Evolutionary conservation across 140 eudicot species (phyloP).

Genomic region (Senecio squalidus): DNA sequence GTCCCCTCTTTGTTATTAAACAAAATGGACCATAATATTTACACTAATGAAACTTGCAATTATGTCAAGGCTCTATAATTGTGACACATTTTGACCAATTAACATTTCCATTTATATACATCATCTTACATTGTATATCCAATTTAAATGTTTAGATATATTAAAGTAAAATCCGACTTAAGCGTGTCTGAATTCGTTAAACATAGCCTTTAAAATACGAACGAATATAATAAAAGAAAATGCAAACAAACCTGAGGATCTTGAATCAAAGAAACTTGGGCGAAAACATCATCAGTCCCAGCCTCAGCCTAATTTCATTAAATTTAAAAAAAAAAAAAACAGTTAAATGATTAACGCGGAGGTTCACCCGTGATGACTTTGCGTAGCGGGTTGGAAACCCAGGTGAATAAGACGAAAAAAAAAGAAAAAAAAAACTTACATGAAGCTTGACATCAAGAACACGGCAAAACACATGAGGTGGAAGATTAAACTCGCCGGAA

Average conservation of each 20-base stretch:
- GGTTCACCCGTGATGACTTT: too few relatives aligned
- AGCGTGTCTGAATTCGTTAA: too few relatives aligned
- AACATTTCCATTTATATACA: not conserved
- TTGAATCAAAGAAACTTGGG: conserved; percentile 73
- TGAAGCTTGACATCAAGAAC: conserved; percentile 89
- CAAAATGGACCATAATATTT: too few relatives aligned
- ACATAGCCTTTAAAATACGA: too few relatives aligned
- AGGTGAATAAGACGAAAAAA: too few relatives aligned
- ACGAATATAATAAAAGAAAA: not conserved
- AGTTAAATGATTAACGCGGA: not conserved
- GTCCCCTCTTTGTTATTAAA: not conserved
- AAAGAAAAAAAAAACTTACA: conserved; percentile 36
- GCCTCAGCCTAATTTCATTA: conserved; percentile 58
- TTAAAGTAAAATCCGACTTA: too few relatives aligned
- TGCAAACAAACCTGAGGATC: conserved; percentile 57
- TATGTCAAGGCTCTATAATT: not conserved
- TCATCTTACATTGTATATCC: too few relatives aligned
- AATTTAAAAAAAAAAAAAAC: not conserved
- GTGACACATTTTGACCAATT: not conserved
- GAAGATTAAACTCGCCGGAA: conserved; percentile 28
- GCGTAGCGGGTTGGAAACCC: too few relatives aligned
- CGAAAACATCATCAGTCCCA: conserved; percentile 84
- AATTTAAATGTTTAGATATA: too few relatives aligned
- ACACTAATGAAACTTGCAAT: too few relatives aligned
- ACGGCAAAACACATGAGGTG: conserved; percentile 88